Percentiles rank a stretch among this genome's conserved stretches.
These are phyloP conservation scores for Cystobasidium ongulense DNA, from an alignment of 768 basidiomycete genomes.

Conservation along the genomic window DNA sequence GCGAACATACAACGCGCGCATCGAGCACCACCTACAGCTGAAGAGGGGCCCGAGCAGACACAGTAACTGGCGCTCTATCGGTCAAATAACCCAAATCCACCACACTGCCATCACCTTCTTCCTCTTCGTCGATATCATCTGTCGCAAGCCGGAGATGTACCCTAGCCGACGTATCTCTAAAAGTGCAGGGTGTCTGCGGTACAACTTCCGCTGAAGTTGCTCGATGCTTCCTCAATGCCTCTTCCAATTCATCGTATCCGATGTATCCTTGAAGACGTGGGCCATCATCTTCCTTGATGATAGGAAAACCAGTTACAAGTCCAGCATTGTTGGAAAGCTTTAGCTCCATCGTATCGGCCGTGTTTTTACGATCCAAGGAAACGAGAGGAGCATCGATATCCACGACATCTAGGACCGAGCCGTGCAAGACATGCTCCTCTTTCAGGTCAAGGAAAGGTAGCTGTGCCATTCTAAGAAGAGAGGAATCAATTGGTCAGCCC, in stretches of 20 bases:
- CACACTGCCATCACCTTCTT: not conserved
- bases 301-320: conserved; percentile 70
- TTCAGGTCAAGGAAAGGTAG: conserved; percentile 89
- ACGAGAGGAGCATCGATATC: conserved; percentile 58
- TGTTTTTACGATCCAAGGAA: conserved; percentile 63
- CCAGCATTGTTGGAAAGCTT: conserved; percentile 58
- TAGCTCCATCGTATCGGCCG: conserved; percentile 64
- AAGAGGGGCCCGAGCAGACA: conserved; percentile 74
- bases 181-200: conserved; percentile 11
- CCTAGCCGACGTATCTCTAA: not conserved
- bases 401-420: conserved; percentile 26
- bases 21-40: conserved; percentile 52
- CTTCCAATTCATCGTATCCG: conserved; percentile 84
- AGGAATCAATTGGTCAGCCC: not conserved
- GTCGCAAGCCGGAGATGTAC: not conserved
- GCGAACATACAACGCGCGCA: not conserved
- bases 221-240: conserved; percentile 55
- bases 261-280: conserved; percentile 78
- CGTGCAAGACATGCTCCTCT: conserved; percentile 56
- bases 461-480: conserved; percentile 56
- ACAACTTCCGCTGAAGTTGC: conserved; percentile 50
- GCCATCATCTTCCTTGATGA: conserved; percentile 54
- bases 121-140: not conserved
- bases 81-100: conserved; percentile 54
- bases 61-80: conserved; percentile 70